Conservation (phyloP, 768 basidiomycete species). For the Gymnopilus dilepis region DNA sequence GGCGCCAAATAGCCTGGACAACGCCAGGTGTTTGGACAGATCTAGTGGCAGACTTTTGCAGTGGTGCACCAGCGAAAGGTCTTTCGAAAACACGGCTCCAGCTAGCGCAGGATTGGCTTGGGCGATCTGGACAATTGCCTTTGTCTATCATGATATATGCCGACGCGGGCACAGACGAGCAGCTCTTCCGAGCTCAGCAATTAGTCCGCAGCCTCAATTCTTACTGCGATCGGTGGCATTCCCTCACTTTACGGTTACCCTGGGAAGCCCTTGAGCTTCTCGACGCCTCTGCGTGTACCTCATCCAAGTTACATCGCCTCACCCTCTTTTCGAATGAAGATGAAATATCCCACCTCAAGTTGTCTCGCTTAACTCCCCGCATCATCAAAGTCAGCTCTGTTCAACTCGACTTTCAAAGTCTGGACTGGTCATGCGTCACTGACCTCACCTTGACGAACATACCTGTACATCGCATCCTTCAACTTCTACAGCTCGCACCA, state of each 20-base stretch:
- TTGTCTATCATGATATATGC: too few relatives aligned
- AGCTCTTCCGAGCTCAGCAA: too few relatives aligned
- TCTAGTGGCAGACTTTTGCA: too few relatives aligned
- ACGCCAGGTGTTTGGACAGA: not conserved
- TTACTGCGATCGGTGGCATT: not conserved
- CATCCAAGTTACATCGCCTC: not conserved
- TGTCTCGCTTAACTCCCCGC: not conserved
- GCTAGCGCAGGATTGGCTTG: too few relatives aligned
- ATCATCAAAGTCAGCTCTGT: not conserved
- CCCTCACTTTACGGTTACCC: not conserved
- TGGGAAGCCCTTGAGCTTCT: not conserved
- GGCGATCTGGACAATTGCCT: too few relatives aligned
- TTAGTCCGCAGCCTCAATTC: not conserved
- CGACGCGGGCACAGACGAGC: too few relatives aligned
- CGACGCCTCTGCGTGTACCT: not conserved
- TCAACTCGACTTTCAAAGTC: not conserved
- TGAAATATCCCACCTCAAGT: not conserved
- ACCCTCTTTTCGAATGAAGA: not conserved
- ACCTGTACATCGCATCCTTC: not conserved
- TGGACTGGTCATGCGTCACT: not conserved
- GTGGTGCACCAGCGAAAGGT: too few relatives aligned
- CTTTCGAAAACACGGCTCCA: too few relatives aligned
- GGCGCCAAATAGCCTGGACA: not conserved
- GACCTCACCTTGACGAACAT: not conserved
- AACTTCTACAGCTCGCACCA: not conserved